Percentiles rank a stretch among this genome's conserved stretches.
Conservation (phyloP, 306 rosid genomes). For the Psophocarpus tetragonolobus region DNA sequence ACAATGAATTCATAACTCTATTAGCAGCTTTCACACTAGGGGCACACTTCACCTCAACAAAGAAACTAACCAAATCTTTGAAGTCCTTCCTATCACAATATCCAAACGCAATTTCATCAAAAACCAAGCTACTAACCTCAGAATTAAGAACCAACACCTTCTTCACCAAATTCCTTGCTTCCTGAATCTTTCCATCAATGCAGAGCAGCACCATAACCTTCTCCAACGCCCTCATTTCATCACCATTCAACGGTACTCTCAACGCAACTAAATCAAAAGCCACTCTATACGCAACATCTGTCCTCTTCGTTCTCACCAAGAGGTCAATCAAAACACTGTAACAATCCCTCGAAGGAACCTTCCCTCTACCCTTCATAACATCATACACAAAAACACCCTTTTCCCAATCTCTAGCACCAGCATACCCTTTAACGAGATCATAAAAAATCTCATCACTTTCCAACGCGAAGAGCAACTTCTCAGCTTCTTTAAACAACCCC, state of each 20-base stretch:
- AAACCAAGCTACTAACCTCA: conserved; percentile 48
- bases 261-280: conserved; percentile 59
- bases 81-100: conserved; percentile 88
- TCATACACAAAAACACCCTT: conserved; percentile 56
- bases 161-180: conserved; percentile 74
- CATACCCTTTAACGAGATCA: conserved; percentile 58
- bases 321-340: conserved; percentile 47
- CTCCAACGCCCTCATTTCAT: conserved; percentile 52
- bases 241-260: conserved; percentile 42
- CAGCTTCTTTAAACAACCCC: conserved; percentile 64
- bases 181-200: conserved; percentile 59
- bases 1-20: conserved; percentile 61
- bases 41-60: conserved; percentile 50
- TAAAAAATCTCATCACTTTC: conserved; percentile 47
- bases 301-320: conserved; percentile 55
- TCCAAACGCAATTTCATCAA: conserved; percentile 70
- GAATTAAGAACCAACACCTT: conserved; percentile 49
- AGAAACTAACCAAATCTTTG: conserved; percentile 76
- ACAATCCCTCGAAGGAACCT: conserved; percentile 51
- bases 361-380: conserved; percentile 40
- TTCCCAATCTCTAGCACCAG: conserved; percentile 51
- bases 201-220: conserved; percentile 65
- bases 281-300: conserved; percentile 41
- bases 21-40: conserved; percentile 68
- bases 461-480: conserved; percentile 56